Percentiles rank a stretch among this genome's conserved stretches.
Conservation (phyloP, 768 basidiomycete species). For the Lactifluus hygrophoroides region DNA sequence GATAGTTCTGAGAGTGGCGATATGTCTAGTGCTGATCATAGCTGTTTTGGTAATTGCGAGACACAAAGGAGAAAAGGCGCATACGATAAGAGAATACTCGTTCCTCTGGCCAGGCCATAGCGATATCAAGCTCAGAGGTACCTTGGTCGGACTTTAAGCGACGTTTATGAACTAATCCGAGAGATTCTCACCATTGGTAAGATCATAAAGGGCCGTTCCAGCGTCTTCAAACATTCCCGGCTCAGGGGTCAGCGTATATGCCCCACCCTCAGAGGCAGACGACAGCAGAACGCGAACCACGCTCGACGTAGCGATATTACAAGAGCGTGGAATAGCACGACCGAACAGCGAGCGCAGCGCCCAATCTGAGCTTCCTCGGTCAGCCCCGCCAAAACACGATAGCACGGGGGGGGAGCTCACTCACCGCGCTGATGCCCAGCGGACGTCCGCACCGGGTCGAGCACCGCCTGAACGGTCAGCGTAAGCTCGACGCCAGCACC, state of each 20-base stretch:
- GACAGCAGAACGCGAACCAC: constrained; percentile 38
- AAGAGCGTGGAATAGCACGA: constrained; percentile 50
- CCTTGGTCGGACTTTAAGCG: constrained; percentile 14
- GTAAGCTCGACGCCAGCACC: constrained; percentile 49
- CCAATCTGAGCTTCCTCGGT: constrained; percentile 47
- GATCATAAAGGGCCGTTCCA: constrained; percentile 38
- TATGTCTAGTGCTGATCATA: constrained; percentile 31
- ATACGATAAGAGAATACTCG: constrained; percentile 49
- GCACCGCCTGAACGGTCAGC: constrained; percentile 66
- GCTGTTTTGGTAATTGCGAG: background rate
- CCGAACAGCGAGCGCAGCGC: constrained; percentile 62
- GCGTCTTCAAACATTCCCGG: constrained; percentile 32
- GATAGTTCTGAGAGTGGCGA: constrained; percentile 44
- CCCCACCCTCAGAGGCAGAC: constrained; percentile 22
- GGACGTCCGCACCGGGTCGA: constrained; percentile 61
- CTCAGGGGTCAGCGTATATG: constrained; percentile 45
- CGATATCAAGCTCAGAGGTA: constrained; percentile 42
- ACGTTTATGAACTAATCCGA: background rate
- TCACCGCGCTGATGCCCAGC: constrained; percentile 48
- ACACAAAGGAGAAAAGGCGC: background rate
- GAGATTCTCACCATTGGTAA: constrained; percentile 35
- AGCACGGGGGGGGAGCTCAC: background rate
- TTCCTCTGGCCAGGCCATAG: constrained; percentile 46
- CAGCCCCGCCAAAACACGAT: constrained; percentile 9
- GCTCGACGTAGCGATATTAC: constrained; percentile 64